Base-by-base conservation (phyloP, 176 grass and related monocot genomes). In the Eragrostis nindensis region DNA sequence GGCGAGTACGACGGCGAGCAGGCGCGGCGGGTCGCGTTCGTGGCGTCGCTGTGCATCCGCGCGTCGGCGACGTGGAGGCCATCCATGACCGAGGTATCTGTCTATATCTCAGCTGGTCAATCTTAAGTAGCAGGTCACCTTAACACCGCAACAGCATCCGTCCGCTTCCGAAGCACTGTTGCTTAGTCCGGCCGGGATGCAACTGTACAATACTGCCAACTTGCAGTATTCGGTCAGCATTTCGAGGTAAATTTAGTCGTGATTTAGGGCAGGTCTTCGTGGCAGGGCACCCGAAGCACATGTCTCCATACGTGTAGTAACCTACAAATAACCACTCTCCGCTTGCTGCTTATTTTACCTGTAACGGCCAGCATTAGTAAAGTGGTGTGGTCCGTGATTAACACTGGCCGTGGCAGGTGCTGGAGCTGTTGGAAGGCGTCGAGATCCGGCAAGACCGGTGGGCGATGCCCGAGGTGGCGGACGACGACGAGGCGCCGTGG, bases 21-120 rank as follows among this genome's bases (percentile, higher is more conserved):
- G 89, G 72, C 89, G 15, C 24, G 61, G 74, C 66, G 86, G 54
- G 90, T 98, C 15, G 81, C 89, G 18, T 98, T 94, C 76, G 90
- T 90, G 25, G 95, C 95, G 15, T 83, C 95, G 21, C 86, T 98
- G 0, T 98, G 95, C 92, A 64, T 94, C 52, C 73, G 90, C 15
- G 45, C 92, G 46, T 67, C 88, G 12, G 88, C 95, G 72, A 53
- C 77, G 80, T 91, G 80, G 89, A 77, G 95, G 14, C 92, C 95
- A 73, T 91, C 86, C 65, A 98, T 98, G 95, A 94, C 83, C 2
- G 92, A 98, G 92, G 95, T 97, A 66, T 27, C 24, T 16, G 2
- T 24, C 48, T 10, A 15, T n/a, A n/a, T n/a, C n/a, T 61, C 61
- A 21, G 22, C 27, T 16, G 19, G 38, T 39, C 55, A 47, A 73